These are phyloP conservation scores for Ormosia emarginata DNA, from an alignment of 306 rosid species.

Conservation along the genomic window DNA sequence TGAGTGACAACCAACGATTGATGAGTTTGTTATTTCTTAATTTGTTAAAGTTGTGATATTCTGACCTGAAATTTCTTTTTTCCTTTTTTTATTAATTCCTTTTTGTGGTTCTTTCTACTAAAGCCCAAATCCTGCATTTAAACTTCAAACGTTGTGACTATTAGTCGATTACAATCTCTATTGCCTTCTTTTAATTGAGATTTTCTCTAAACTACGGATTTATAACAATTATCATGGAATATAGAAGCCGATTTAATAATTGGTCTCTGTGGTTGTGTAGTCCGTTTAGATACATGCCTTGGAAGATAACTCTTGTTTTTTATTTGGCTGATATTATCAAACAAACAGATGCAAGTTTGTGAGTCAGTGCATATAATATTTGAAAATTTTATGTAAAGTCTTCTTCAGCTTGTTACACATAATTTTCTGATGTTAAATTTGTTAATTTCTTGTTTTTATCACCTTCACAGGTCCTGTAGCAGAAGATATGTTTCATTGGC, in stretches of 20 bases:
- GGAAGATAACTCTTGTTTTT: neutral
- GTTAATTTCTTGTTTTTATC: neutral
- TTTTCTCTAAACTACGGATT: neutral
- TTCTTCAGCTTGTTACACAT: neutral
- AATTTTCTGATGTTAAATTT: neutral
- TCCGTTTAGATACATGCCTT: neutral
- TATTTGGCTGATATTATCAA: neutral
- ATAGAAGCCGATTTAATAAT: neutral
- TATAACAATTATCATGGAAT: neutral
- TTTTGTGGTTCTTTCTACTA: neutral
- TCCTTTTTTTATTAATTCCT: neutral
- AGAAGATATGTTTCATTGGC: constrained; percentile 92
- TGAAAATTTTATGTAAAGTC: neutral
- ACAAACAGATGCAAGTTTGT: neutral
- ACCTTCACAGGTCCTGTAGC: constrained; percentile 71
- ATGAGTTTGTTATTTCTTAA: neutral
- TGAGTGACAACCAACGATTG: neutral
- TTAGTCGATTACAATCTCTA: neutral
- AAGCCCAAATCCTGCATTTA: neutral
- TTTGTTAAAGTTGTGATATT: neutral
- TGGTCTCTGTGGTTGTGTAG: neutral
- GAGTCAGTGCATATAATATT: neutral
- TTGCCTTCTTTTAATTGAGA: neutral
- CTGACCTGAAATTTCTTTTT: neutral
- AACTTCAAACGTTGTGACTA: neutral